phyloP scores from a whole-genome alignment of 805 yeast genomes.

The Wickerhamiella kurtzmanii region DNA sequence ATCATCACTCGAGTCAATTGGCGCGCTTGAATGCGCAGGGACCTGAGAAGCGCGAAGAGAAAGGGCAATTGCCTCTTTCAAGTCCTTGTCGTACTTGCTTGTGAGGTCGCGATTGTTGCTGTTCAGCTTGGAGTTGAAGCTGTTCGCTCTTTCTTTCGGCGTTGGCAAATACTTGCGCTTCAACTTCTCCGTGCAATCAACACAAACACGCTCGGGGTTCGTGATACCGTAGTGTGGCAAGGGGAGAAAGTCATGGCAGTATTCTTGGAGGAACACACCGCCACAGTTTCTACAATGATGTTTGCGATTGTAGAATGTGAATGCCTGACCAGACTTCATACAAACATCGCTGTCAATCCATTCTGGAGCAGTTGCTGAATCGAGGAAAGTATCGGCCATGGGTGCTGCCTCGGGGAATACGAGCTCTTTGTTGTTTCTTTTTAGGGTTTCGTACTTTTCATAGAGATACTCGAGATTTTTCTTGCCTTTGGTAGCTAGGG shows the following conservation, averaged over 20 bases:
- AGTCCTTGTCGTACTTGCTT: conserved; percentile 37
- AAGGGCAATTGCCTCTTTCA: conserved; percentile 63
- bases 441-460: conserved; percentile 45
- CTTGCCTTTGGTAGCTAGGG: conserved; percentile 55
- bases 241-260: conserved; percentile 60
- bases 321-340: conserved; percentile 77
- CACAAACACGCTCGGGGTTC: conserved; percentile 88
- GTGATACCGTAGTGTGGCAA: conserved; percentile 75
- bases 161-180: conserved; percentile 24
- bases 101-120: conserved; percentile 21
- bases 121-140: conserved; percentile 4
- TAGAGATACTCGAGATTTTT: conserved; percentile 52
- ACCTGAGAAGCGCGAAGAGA: conserved; percentile 46
- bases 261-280: conserved; percentile 77
- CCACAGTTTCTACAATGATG: conserved; percentile 98
- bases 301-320: conserved; percentile 72
- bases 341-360: conserved; percentile 95
- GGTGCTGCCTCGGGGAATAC: conserved; percentile 41
- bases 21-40: conserved; percentile 16
- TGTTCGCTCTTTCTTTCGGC: conserved; percentile 17
- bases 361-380: conserved; percentile 88
- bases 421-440: conserved; percentile 37
- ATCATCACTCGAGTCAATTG: conserved; percentile 1
- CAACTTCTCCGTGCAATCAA: conserved; percentile 63
- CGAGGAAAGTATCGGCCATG: conserved; percentile 43